A percentile compares a stretch with the other conserved stretches of the same genome.
Evolutionary conservation across 768 basidiomycete species (phyloP).

Genomic region (Lanmaoa pseudosensibilis): DNA sequence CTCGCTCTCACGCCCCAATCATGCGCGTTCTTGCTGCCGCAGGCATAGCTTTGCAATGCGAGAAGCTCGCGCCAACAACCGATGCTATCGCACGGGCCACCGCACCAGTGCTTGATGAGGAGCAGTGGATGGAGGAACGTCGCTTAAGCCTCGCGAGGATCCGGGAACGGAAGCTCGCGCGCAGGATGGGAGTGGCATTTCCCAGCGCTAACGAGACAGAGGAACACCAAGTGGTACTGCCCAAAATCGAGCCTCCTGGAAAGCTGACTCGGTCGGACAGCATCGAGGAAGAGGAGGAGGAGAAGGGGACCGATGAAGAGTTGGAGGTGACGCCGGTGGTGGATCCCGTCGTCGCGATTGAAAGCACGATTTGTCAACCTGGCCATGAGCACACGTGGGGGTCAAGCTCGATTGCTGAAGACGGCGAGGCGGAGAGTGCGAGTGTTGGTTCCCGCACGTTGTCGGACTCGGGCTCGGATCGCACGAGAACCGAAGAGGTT

Average conservation of each 20-base stretch:
- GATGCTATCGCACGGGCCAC: slow-evolving; percentile 7
- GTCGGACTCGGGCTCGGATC: slow-evolving; percentile 31
- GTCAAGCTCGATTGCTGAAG: slow-evolving; percentile 11
- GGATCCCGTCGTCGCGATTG: neutral
- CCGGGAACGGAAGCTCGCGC: slow-evolving; percentile 34
- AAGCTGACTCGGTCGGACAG: slow-evolving; percentile 32
- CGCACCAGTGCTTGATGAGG: slow-evolving; percentile 25
- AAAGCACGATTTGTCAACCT: slow-evolving; percentile 1
- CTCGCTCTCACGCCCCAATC: slow-evolving; percentile 75
- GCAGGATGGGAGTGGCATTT: slow-evolving; percentile 30
- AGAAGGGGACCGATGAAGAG: slow-evolving; percentile 18
- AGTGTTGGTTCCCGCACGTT: slow-evolving; percentile 27
- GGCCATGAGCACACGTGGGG: slow-evolving; percentile 1
- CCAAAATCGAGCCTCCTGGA: slow-evolving; percentile 24
- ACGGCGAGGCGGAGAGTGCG: slow-evolving; percentile 22
- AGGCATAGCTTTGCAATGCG: slow-evolving; percentile 38
- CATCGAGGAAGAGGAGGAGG: slow-evolving; percentile 33
- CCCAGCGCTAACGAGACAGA: slow-evolving; percentile 12
- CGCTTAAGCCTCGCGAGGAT: slow-evolving; percentile 33
- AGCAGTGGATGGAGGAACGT: slow-evolving; percentile 38
- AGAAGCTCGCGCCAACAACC: slow-evolving; percentile 12
- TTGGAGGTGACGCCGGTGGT: neutral
- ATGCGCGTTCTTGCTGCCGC: slow-evolving; percentile 65
- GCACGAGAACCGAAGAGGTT: slow-evolving; percentile 26
- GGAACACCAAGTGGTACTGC: slow-evolving; percentile 18